Evolutionary conservation across 1,284 basidiomycete species (phyloP), one percentile per base, ranked within the genome.

Genomic region (Mrakiaceae sp.): DNA sequence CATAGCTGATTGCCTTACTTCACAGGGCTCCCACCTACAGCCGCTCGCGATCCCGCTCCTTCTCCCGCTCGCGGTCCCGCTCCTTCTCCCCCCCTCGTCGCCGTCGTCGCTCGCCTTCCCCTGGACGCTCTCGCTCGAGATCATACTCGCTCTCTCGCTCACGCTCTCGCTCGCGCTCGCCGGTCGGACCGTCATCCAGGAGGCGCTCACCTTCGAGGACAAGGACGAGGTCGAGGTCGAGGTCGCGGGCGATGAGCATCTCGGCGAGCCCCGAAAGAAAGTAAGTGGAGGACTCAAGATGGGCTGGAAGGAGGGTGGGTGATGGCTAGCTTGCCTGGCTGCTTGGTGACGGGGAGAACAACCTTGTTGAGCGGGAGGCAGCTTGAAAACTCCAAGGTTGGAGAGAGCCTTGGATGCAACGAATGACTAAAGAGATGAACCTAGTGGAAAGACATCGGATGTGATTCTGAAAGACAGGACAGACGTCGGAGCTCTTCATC

Each of bases 1-100:
- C 39, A 8, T 27, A 43, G 12, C 52, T 48, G n/a, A 27, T 27
- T 27, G 27, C 27, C 39, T 39, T 53, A 46, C 14, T 40, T 56
- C 11, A 5, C 39, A 16, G 40, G 52, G n/a, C 44, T 55, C 48
- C 63, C 58, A 48, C 46, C 39, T 49, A n/a, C n/a, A 51, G 51
- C 10, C 66, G 60, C 48, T 62, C 66, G n/a, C 61, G 60, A 3
- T 67, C 63, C n/a, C 62, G 62, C 10, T 68, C 67, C 39, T 16
- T 16, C 39, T 66, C 68, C 16, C 61, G 61, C 11, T 66, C 64
- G 12, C 58, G 62, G 8, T 62, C 63, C 46, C 51, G 58, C 4
- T 63, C 64, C 52, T 63, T 54, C 1, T 69, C 68, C n/a, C 60
- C 58, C 4, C 67, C 69, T n/a, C 49, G 46, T n/a, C 67, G 66